Percentiles rank a stretch among this genome's conserved stretches.
Conservation (phyloP, 257 asterid species). For the Voacanga thouarsii region DNA sequence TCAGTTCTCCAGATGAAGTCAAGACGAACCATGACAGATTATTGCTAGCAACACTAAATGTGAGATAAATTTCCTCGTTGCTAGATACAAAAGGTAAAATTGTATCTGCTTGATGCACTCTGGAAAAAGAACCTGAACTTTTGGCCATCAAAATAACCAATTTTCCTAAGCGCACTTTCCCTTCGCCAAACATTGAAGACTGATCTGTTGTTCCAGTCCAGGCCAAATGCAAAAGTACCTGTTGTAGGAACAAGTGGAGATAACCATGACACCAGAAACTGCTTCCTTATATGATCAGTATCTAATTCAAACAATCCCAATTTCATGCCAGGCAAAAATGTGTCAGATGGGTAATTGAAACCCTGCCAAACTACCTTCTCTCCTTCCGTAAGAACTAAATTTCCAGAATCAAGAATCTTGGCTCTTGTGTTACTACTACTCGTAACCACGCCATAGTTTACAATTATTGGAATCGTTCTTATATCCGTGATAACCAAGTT, state of each 20-base stretch:
- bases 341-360: slow-evolving; percentile 1
- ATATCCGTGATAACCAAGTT: slow-evolving; percentile 7
- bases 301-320: not conserved
- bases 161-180: not conserved
- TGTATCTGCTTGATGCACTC: not conserved
- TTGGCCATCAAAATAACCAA: not conserved
- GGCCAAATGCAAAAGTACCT: not conserved
- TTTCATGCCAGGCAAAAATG: not conserved
- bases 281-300: not conserved
- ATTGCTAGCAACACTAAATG: not conserved
- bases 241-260: not conserved
- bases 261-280: not conserved
- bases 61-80: not conserved
- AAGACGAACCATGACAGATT: not conserved
- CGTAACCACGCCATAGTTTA: not conserved
- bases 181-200: not conserved
- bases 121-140: slow-evolving; percentile 7
- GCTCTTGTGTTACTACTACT: not conserved
- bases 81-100: slow-evolving; percentile 2
- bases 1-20: not conserved
- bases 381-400: slow-evolving; percentile 5
- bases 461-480: not conserved
- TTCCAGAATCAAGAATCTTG: slow-evolving; percentile 1
- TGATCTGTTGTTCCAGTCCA: not conserved
- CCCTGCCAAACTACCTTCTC: slow-evolving; percentile 4